Base-by-base conservation (phyloP, 2,329 filamentous ascomycete genomes). In the Allantophomopsis lycopodina region DNA sequence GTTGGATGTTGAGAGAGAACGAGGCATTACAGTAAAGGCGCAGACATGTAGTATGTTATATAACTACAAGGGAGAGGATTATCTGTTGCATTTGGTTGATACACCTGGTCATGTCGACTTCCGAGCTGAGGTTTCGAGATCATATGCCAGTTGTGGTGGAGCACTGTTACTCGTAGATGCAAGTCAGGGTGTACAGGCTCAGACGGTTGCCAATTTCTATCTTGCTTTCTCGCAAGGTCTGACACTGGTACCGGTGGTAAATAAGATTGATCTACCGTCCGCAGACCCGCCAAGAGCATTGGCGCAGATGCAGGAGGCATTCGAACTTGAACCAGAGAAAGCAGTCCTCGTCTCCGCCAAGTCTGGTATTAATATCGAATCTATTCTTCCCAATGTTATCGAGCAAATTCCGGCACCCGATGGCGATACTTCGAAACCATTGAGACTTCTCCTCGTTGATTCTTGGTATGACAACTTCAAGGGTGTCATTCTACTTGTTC, bases 31-130 rank as follows among this genome's bases (percentile, higher is more conserved):
- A 0, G 91, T 98, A 58, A 98, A 98, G 66, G 91, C 91, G 40
- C 91, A 98, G 66, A 96, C 91, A 42, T 96, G 91, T 62, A 91
- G 82, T 41, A 98, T 98, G 91, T 73, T 98, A 39, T 94, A 95
- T 66, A 86, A 82, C 20, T 69, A 94, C 62, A 66, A 81, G 14
- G 88, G 83, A 13, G 66, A 82, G 23, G 91, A 98, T 59, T 96
- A 96, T 57, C 71, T 98, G 41, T 69, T 98, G 21, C 91, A 98
- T 60, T 71, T 98, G 20, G 88, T 98, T 42, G 91, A 98, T 59
- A 98, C 91, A 0, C 91, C 91, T 0, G 91, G 91, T 20, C 91
- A 98, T 63, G 91, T 98, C 42, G 91, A 98, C 63, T 98, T 98
- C 60, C 76, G 91, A 41, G 91, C 91, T 36, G 91, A 98, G 61